Evolutionary conservation across 106 monocot genomes (phyloP).

Genomic region (Chionographis japonica): DNA sequence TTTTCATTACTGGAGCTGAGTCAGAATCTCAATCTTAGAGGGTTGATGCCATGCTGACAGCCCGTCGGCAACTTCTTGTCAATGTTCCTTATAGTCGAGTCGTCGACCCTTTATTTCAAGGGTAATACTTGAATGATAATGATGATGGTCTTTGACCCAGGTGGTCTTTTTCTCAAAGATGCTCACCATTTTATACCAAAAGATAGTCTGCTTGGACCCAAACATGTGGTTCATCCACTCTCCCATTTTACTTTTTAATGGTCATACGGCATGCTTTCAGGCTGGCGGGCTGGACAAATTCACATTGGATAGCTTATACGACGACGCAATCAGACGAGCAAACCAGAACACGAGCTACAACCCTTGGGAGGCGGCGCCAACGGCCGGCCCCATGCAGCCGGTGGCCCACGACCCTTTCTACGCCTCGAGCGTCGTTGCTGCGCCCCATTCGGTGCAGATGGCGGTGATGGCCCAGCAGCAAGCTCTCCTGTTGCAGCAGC

Average conservation of each 20-base stretch:
- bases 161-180: too few relatives aligned
- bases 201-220: too few relatives aligned
- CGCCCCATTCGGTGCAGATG: conserved; percentile 79
- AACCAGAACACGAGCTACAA: conserved; percentile 77
- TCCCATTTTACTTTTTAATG: background rate
- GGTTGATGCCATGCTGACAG: too few relatives aligned
- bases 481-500: conserved; percentile 72
- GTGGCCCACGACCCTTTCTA: conserved; percentile 62
- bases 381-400: conserved; percentile 32
- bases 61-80: too few relatives aligned
- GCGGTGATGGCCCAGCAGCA: conserved; percentile 92
- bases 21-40: too few relatives aligned
- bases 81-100: too few relatives aligned
- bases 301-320: conserved; percentile 87
- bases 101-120: too few relatives aligned
- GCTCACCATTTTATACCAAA: too few relatives aligned
- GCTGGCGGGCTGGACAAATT: conserved; percentile 88
- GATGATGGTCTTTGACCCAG: too few relatives aligned
- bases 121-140: too few relatives aligned
- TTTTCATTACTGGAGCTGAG: too few relatives aligned
- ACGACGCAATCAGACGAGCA: conserved; percentile 56
- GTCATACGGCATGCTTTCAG: conserved; percentile 23
- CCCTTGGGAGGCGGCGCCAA: conserved; percentile 66
- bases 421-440: conserved; percentile 41
- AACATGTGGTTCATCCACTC: background rate